Conservation (phyloP, 1,139 yeast species). For the Yamadazyma trypodendri region DNA sequence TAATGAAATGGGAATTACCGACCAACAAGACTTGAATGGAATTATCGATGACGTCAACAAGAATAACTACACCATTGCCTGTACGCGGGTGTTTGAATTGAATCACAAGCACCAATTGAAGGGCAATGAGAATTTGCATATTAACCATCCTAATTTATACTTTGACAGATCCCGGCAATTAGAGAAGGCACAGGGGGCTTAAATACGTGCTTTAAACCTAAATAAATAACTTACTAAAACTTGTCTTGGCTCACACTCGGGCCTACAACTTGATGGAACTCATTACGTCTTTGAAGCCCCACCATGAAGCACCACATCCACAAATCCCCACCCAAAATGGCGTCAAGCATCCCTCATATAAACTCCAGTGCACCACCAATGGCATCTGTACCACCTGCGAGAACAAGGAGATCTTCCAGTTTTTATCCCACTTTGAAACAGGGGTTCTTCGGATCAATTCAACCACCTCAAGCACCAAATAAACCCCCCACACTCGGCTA, state of each 20-base stretch:
- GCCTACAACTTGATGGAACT: conserved; percentile 26
- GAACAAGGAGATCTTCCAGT: conserved; percentile 39
- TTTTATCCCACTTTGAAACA: conserved; percentile 31
- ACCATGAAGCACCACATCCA: conserved; percentile 50
- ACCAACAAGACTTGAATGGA: conserved; percentile 57
- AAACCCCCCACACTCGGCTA: conserved; percentile 57
- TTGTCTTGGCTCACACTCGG: too few relatives aligned
- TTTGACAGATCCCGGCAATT: conserved; percentile 70
- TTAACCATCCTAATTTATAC: conserved; percentile 85
- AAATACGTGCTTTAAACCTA: too few relatives aligned
- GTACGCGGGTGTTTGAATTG: conserved; percentile 84
- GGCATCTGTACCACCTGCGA: conserved; percentile 50
- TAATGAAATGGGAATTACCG: conserved; percentile 67
- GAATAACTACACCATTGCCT: conserved; percentile 78
- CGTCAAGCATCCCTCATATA: conserved; percentile 51
- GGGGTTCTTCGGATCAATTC: conserved; percentile 46
- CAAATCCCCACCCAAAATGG: conserved; percentile 54
- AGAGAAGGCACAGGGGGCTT: conserved; percentile 19
- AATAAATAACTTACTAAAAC: too few relatives aligned
- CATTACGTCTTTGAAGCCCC: conserved; percentile 43
- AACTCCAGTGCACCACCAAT: conserved; percentile 58
- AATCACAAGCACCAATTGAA: conserved; percentile 57
- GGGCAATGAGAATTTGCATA: conserved; percentile 52
- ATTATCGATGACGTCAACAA: conserved; percentile 65
- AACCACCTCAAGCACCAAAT: conserved; percentile 46